A percentile compares a stretch with the other conserved stretches of the same genome.
Conservation (phyloP, 164 flowering plant species). For the Warburgia ugandensis region DNA sequence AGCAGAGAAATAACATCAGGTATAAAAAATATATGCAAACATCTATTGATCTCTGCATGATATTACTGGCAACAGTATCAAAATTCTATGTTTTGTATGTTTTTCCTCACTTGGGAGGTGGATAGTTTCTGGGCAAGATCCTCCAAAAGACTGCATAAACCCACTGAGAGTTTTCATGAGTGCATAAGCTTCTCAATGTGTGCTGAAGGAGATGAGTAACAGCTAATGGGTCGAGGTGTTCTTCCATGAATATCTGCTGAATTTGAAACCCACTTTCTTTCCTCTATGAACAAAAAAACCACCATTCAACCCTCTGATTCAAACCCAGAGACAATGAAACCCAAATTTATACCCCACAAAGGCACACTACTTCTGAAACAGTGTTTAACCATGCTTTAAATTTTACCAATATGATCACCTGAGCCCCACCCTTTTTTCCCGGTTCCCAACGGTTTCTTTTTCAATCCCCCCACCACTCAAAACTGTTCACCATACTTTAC, state of each 20-base stretch:
- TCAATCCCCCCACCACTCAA: slow-evolving; percentile 10
- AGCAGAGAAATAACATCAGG: background rate
- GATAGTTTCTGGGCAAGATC: slow-evolving; percentile 92
- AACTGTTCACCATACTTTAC: slow-evolving; percentile 8
- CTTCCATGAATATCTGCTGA: slow-evolving; percentile 45
- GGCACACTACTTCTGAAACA: slow-evolving; percentile 12
- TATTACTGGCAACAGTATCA: background rate
- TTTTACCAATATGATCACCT: slow-evolving; percentile 27
- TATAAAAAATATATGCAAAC: too few species aligned
- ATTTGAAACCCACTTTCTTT: slow-evolving; percentile 7
- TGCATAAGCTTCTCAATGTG: slow-evolving; percentile 83
- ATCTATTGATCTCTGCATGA: too few species aligned
- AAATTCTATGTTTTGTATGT: slow-evolving; percentile 3
- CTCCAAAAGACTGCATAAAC: slow-evolving; percentile 98
- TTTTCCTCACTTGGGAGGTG: slow-evolving; percentile 82
- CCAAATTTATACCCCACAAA: slow-evolving; percentile 23
- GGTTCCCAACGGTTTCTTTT: slow-evolving; percentile 27
- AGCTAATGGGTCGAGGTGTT: slow-evolving; percentile 67
- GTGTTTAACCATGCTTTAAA: slow-evolving; percentile 16
- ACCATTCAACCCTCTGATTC: slow-evolving; percentile 29
- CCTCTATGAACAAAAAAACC: slow-evolving; percentile 25
- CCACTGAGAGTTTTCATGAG: slow-evolving; percentile 84
- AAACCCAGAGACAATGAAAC: slow-evolving; percentile 26
- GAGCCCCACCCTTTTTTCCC: slow-evolving; percentile 28
- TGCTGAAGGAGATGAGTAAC: slow-evolving; percentile 94